Percentiles rank a stretch among this genome's conserved stretches.
Conservation (phyloP, 805 yeast species). For the Saturnispora sekii region DNA sequence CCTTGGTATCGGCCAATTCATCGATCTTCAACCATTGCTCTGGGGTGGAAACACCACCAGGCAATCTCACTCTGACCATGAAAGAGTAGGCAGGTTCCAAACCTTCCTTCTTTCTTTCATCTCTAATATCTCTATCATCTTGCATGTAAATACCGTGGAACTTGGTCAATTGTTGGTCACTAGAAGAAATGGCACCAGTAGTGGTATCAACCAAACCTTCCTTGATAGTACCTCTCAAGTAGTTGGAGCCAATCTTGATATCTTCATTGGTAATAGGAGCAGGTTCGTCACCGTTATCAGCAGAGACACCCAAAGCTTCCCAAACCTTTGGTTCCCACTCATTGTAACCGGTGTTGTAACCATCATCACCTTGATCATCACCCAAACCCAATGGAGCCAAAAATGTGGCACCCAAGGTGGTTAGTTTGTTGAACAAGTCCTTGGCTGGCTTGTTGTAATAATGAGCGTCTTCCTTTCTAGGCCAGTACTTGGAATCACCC, state of each 20-base stretch:
- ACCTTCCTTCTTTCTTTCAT: conserved; percentile 84
- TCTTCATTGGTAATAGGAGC: conserved; percentile 90
- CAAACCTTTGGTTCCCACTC: conserved; percentile 80
- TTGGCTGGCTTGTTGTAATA: conserved; percentile 87
- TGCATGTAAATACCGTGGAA: conserved; percentile 99
- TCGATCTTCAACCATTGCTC: conserved; percentile 84
- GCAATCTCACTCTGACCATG: conserved; percentile 92
- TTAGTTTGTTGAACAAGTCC: conserved; percentile 59
- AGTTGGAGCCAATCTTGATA: conserved; percentile 81
- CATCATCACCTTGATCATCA: conserved; percentile 97
- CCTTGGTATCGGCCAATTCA: conserved; percentile 68
- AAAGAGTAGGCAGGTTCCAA: conserved; percentile 93
- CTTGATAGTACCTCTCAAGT: conserved; percentile 84
- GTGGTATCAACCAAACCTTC: conserved; percentile 73
- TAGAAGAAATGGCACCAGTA: conserved; percentile 86
- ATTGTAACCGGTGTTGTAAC: conserved; percentile 82
- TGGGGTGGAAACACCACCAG: conserved; percentile 87
- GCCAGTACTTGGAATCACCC: conserved; percentile 90
- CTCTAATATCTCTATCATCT: conserved; percentile 94
- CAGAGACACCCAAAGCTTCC: conserved; percentile 85
- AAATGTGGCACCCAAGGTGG: conserved; percentile 62
- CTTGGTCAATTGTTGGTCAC: conserved; percentile 89
- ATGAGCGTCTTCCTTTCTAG: conserved; percentile 89
- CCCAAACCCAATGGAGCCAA: conserved; percentile 77
- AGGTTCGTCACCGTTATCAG: conserved; percentile 84